Percentiles rank a stretch among this genome's conserved stretches.
Conservation (phyloP, 345 rosid species). For the Eucalyptus leucophloia region DNA sequence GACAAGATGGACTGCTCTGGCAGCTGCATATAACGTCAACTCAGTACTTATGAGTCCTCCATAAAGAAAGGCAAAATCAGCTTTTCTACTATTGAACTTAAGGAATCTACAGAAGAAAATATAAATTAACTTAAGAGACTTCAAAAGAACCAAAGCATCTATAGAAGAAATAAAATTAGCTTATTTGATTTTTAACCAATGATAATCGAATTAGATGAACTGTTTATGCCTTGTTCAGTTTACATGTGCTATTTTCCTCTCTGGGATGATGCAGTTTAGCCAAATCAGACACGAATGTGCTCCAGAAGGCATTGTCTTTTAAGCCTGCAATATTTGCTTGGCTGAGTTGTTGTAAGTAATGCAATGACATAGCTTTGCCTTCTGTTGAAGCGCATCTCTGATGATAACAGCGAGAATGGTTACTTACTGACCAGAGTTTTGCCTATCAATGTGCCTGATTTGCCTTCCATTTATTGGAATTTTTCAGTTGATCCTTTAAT, state of each 20-base stretch:
- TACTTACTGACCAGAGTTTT: slow-evolving; percentile 21
- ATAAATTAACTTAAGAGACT: neutral
- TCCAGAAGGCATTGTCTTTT: slow-evolving; percentile 12
- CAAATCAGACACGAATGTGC: slow-evolving; percentile 42
- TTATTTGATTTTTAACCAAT: neutral
- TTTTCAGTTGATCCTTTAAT: neutral
- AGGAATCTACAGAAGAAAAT: neutral
- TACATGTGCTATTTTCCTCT: neutral
- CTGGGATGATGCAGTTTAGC: slow-evolving; percentile 43
- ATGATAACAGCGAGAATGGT: slow-evolving; percentile 22
- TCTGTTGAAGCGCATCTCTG: slow-evolving; percentile 30
- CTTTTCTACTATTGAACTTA: neutral
- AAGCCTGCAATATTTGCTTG: neutral
- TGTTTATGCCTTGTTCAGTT: neutral
- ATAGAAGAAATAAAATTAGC: neutral
- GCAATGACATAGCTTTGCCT: neutral
- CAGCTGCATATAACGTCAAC: neutral
- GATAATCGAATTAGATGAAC: neutral
- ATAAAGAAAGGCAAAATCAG: neutral
- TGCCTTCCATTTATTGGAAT: neutral
- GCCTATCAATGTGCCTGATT: neutral
- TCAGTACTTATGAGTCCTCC: neutral
- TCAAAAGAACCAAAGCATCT: neutral
- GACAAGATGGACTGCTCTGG: neutral
- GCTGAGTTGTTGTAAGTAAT: neutral